Evolutionary conservation across 164 flowering plant species (phyloP).

Genomic region (Kingdonia uniflora): DNA sequence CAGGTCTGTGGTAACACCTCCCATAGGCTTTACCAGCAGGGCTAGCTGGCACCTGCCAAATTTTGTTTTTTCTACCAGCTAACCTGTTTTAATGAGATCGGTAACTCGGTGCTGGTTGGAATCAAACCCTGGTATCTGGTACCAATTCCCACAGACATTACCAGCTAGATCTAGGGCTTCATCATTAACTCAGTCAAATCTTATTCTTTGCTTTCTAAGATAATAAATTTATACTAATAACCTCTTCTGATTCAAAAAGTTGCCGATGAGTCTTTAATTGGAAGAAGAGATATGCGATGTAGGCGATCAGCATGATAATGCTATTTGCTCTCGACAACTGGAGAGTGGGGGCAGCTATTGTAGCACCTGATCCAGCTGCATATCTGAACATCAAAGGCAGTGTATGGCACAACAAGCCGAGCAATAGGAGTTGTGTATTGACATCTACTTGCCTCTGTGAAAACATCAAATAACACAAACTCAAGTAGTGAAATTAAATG

Average conservation of each 20-base stretch:
- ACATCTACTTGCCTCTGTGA: slow-evolving; percentile 88
- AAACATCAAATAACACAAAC: background rate
- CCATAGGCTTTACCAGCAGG: no score
- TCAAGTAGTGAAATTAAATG: no score
- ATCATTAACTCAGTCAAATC: background rate
- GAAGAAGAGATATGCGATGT: slow-evolving; percentile 58
- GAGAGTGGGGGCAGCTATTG: slow-evolving; percentile 25
- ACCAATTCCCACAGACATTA: no score
- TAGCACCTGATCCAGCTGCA: slow-evolving; percentile 10
- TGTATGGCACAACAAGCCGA: slow-evolving; percentile 61
- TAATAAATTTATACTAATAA: no score
- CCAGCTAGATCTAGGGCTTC: no score
- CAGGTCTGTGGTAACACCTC: no score
- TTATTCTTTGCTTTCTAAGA: background rate
- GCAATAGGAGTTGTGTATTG: slow-evolving; percentile 52
- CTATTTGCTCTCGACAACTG: slow-evolving; percentile 60
- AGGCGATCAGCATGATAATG: slow-evolving; percentile 75
- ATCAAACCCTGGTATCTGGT: no score
- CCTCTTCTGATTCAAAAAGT: slow-evolving; percentile 60
- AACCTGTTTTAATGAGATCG: no score
- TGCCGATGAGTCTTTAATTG: slow-evolving; percentile 74
- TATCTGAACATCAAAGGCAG: slow-evolving; percentile 57
- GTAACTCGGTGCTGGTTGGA: no score
- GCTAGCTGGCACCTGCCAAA: no score
- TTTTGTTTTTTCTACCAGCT: no score